Evolutionary conservation across 768 basidiomycete genomes (phyloP).

Genomic region (Hortiboletus campestris): DNA sequence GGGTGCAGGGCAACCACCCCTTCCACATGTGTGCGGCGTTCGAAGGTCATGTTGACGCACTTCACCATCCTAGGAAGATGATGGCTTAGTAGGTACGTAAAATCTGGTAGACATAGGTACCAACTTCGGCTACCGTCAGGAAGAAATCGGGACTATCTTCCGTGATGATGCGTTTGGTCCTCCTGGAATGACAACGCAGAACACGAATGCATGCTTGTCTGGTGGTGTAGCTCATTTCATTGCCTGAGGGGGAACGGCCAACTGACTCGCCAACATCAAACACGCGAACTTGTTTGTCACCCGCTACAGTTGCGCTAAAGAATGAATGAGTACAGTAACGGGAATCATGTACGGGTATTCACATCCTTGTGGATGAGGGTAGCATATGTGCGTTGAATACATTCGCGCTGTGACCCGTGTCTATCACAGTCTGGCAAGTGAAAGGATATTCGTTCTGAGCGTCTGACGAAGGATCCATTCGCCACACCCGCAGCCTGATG

Average conservation of each 20-base stretch:
- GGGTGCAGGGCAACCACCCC: conserved; percentile 62
- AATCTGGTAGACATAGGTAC: conserved; percentile 16
- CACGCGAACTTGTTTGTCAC: conserved; percentile 73
- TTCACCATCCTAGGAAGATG: conserved; percentile 64
- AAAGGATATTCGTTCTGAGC: conserved; percentile 56
- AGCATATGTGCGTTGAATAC: conserved; percentile 85
- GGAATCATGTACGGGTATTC: conserved; percentile 29
- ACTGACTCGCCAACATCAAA: conserved; percentile 60
- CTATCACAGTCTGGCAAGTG: conserved; percentile 61
- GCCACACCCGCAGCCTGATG: conserved; percentile 74
- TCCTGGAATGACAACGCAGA: conserved; percentile 65
- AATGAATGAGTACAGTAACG: conserved; percentile 6
- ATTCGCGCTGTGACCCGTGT: conserved; percentile 78
- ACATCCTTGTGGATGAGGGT: conserved; percentile 78
- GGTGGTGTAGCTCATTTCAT: conserved; percentile 46
- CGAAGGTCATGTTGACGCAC: conserved; percentile 88
- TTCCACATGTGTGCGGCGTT: conserved; percentile 59
- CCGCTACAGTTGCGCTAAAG: conserved; percentile 66
- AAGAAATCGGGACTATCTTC: conserved; percentile 78
- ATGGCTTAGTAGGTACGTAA: conserved; percentile 12
- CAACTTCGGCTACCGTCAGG: conserved; percentile 75
- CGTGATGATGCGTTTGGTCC: conserved; percentile 78
- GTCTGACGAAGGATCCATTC: conserved; percentile 46
- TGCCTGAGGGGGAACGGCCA: conserved; percentile 36
- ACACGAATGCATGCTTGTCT: conserved; percentile 49